Evolutionary conservation across 2,329 filamentous ascomycete species (phyloP), one percentile per base, ranked within the genome.

Genomic region (Fusarium armeniacum): DNA sequence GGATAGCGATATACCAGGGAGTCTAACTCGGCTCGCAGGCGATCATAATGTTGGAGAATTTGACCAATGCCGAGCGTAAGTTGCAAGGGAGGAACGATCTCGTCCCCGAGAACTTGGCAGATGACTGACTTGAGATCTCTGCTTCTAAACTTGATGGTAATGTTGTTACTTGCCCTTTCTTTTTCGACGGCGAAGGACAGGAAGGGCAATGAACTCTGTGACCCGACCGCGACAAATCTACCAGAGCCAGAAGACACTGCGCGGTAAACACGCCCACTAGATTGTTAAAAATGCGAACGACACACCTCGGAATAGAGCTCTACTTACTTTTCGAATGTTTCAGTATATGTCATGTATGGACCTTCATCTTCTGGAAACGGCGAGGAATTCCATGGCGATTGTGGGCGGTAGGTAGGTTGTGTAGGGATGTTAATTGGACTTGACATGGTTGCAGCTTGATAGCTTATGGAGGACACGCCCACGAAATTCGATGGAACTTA

Each of bases 111-210:
- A 62, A 79, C 81, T 36, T 80, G 78, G n/a, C 80, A 81, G 18
- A 83, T 57, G 16, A 66, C 59, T 13, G 62, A 78, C 45, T 81
- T 78, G 53, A 83, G 77, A 20, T 78, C 78, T 36, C 79, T 76
- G 57, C 81, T 83, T n/a, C 57, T 62, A 5, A 77, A 65, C 12
- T 73, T 68, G 13, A 78, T 51, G 5, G 70, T 65, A 10, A 76
- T 72, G 1, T 50, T 67, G 20, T 67, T 72, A 13, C 45, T 55
- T 2, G 58, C 36, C 20, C 76, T 67, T 40, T 74, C 64, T 54
- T 78, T 78, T 41, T 74, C 70, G 22, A 78, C 62, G 15, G 73
- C 62, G 54, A 78, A 78, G 8, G 73, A 67, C 2, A 77, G 44
- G 15, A 57, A 52, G 16, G 70, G 73, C 50, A 76, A 57, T 18